A percentile compares a stretch with the other conserved stretches of the same genome.
Evolutionary conservation across 192 early-diverging fungal species (phyloP).

Genomic region (Podochytrium sp.): DNA sequence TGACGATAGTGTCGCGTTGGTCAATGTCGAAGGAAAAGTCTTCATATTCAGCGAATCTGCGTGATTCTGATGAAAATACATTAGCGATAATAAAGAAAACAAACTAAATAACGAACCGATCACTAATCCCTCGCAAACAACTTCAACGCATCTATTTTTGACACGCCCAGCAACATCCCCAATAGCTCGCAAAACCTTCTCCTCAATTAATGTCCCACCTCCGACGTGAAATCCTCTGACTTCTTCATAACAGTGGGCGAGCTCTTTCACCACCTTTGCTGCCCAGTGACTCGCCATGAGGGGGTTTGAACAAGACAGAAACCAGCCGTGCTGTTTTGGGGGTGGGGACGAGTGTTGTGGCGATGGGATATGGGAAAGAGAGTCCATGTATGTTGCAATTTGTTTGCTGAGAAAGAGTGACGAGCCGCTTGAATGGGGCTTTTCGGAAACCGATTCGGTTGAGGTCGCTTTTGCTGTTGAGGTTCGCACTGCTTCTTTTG

Average conservation of each 20-base stretch:
- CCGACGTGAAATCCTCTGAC: slow-evolving; percentile 75
- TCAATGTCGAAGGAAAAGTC: slow-evolving; percentile 74
- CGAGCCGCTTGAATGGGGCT: not conserved
- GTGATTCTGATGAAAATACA: slow-evolving; percentile 58
- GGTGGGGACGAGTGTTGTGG: not conserved
- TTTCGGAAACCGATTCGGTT: not conserved
- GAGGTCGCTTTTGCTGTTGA: no score
- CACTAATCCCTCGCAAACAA: slow-evolving; percentile 77
- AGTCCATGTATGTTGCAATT: not conserved
- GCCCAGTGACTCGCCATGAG: slow-evolving; percentile 77
- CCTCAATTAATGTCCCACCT: slow-evolving; percentile 54
- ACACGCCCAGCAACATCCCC: slow-evolving; percentile 72
- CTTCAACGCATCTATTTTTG: slow-evolving; percentile 73
- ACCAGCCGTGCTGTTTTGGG: not conserved
- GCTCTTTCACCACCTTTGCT: slow-evolving; percentile 71
- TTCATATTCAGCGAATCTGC: slow-evolving; percentile 71
- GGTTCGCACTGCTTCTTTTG: no score
- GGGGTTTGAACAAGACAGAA: slow-evolving; percentile 48
- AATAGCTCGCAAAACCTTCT: slow-evolving; percentile 59
- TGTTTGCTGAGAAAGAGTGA: not conserved
- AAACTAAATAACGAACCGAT: slow-evolving; percentile 58
- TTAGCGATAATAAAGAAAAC: not conserved
- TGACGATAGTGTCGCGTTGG: slow-evolving; percentile 14
- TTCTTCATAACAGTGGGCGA: slow-evolving; percentile 80
- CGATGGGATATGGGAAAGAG: not conserved